These are phyloP conservation scores for Naematelia aurantialba DNA, from an alignment of 768 basidiomycete genomes.

Conservation along the genomic window DNA sequence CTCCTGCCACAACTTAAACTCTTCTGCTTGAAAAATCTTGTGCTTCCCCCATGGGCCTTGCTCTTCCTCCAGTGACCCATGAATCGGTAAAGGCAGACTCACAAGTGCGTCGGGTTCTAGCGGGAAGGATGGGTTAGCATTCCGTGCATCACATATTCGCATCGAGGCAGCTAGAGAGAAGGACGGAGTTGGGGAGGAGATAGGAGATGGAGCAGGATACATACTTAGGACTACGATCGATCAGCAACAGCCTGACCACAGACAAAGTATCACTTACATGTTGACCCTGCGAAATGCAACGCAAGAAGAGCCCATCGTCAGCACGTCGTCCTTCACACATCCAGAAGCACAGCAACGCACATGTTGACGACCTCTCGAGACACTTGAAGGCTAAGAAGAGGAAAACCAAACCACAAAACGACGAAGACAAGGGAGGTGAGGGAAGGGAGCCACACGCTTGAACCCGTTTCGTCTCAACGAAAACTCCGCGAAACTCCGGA, in stretches of 20 bases:
- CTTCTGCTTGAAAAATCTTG: no score
- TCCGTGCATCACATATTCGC: not conserved
- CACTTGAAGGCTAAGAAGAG: slow-evolving; percentile 19
- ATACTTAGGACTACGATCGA: slow-evolving; percentile 40
- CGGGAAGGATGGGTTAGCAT: slow-evolving; percentile 13
- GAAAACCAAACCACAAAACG: no score
- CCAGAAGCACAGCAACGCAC: slow-evolving; percentile 17
- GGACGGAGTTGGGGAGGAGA: not conserved
- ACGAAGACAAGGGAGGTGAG: not conserved
- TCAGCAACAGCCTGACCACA: slow-evolving; percentile 21
- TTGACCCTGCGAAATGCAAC: slow-evolving; percentile 38
- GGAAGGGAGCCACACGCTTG: not conserved
- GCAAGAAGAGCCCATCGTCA: slow-evolving; percentile 26
- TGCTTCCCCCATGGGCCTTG: no score
- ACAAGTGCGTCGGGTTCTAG: slow-evolving; percentile 93
- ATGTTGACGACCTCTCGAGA: slow-evolving; percentile 23
- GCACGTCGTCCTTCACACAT: slow-evolving; percentile 5
- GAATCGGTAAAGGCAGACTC: slow-evolving; percentile 52
- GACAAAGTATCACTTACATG: slow-evolving; percentile 38
- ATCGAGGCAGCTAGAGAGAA: not conserved
- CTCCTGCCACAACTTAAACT: no score
- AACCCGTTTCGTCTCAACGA: slow-evolving; percentile 6
- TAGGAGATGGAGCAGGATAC: slow-evolving; percentile 16
- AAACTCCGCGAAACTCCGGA: slow-evolving; percentile 47
- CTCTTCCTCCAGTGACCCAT: no score